These are phyloP conservation scores for Porpolomopsis calyptriformis DNA, from an alignment of 768 basidiomycete genomes.

Conservation along the genomic window DNA sequence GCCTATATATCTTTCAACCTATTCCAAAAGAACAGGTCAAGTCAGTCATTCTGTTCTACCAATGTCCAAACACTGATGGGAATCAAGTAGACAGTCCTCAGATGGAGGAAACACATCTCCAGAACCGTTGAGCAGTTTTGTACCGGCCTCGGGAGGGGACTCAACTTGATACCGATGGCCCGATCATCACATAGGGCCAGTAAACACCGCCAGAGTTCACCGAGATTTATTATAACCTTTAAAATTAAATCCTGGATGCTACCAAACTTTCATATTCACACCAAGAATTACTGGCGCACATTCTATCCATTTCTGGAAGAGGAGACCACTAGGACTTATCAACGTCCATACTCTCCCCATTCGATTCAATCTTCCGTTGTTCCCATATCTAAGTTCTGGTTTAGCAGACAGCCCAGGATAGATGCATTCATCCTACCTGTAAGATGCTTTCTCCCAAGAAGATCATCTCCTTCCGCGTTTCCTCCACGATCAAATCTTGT, in stretches of 20 bases:
- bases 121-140: too few relatives aligned
- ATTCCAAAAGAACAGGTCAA: slow-evolving; percentile 19
- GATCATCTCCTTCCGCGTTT: slow-evolving; percentile 96
- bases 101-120: too few relatives aligned
- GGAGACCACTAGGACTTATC: slow-evolving; percentile 15
- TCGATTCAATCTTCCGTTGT: slow-evolving; percentile 29
- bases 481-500: slow-evolving; percentile 92
- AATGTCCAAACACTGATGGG: neutral
- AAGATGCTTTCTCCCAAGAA: slow-evolving; percentile 94
- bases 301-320: too few relatives aligned
- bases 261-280: too few relatives aligned
- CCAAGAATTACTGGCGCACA: too few relatives aligned
- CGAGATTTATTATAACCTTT: too few relatives aligned
- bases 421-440: slow-evolving; percentile 47
- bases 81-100: neutral
- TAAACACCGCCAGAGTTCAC: too few relatives aligned
- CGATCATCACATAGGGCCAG: too few relatives aligned
- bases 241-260: too few relatives aligned
- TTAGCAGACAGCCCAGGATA: neutral
- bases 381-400: slow-evolving; percentile 49
- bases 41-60: neutral
- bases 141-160: too few relatives aligned
- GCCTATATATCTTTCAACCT: slow-evolving; percentile 59
- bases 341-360: slow-evolving; percentile 20
- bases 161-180: too few relatives aligned